Evolutionary conservation across 1,139 yeast genomes (phyloP).

Genomic region (Wickerhamiella infanticola): DNA sequence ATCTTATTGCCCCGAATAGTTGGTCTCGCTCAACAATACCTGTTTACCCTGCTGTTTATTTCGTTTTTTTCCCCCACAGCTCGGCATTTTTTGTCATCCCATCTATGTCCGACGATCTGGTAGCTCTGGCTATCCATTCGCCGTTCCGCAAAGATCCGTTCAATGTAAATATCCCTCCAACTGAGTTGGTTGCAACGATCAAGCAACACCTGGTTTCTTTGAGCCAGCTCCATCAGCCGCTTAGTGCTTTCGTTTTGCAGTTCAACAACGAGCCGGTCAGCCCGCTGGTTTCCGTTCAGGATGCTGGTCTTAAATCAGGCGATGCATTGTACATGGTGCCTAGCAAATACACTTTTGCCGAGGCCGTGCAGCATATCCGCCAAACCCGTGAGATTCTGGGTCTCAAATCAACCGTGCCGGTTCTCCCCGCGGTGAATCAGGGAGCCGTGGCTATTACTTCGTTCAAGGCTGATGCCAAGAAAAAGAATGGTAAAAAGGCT

Average conservation of each 20-base stretch:
- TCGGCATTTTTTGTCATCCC: not conserved
- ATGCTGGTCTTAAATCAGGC: slow-evolving; percentile 18
- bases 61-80: not conserved
- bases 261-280: slow-evolving; percentile 22
- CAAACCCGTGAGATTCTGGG: slow-evolving; percentile 35
- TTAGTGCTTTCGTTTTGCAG: slow-evolving; percentile 43
- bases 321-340: slow-evolving; percentile 25
- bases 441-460: slow-evolving; percentile 14
- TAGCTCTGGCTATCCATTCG: not conserved
- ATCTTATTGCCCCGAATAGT: not conserved
- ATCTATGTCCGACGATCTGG: not conserved
- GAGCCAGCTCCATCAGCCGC: slow-evolving; percentile 38
- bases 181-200: slow-evolving; percentile 39
- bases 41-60: too few relatives aligned
- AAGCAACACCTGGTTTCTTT: slow-evolving; percentile 40
- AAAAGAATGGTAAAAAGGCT: slow-evolving; percentile 10
- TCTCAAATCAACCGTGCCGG: slow-evolving; percentile 23
- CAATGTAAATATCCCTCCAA: slow-evolving; percentile 4
- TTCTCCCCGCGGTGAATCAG: slow-evolving; percentile 21
- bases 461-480: slow-evolving; percentile 12
- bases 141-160: slow-evolving; percentile 1
- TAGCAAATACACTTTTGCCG: slow-evolving; percentile 32
- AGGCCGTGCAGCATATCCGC: slow-evolving; percentile 33
- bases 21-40: not conserved
- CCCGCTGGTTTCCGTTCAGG: slow-evolving; percentile 18